Percentiles rank a stretch among this genome's conserved stretches.
These are phyloP conservation scores for Phaeomoniella chlamydospora DNA, from an alignment of 2,329 filamentous ascomycete species.

Conservation along the genomic window DNA sequence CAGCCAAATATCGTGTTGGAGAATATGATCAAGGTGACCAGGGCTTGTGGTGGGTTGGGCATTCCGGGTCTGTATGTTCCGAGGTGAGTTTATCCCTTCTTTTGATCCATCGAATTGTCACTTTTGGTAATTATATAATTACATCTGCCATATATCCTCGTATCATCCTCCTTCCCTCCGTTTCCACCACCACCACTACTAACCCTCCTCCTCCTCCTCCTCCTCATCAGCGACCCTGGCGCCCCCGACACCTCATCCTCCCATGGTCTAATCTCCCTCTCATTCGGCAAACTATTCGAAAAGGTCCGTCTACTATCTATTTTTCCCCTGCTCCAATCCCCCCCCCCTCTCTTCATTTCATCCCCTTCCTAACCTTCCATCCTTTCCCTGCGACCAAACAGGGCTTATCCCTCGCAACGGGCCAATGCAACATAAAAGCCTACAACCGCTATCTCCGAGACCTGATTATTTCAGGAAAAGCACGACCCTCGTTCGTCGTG, in stretches of 20 bases:
- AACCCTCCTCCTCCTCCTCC: too few relatives aligned
- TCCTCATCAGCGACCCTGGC: constrained; percentile 48
- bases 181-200: too few relatives aligned
- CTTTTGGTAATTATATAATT: too few relatives aligned
- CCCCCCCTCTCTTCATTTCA: not conserved
- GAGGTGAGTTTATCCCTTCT: constrained; percentile 7
- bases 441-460: constrained; percentile 54
- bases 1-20: constrained; percentile 49
- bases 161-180: too few relatives aligned
- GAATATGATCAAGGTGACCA: constrained; percentile 48
- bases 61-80: constrained; percentile 46
- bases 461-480: constrained; percentile 48
- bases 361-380: constrained; percentile 1
- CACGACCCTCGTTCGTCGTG: constrained; percentile 53
- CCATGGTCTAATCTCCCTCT: constrained; percentile 50
- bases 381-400: constrained; percentile 11
- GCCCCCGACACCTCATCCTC: constrained; percentile 45
- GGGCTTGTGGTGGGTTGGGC: constrained; percentile 46
- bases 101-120: too few relatives aligned
- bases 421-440: constrained; percentile 54
- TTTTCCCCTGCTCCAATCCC: too few relatives aligned
- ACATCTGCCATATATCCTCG: too few relatives aligned
- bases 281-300: constrained; percentile 55
- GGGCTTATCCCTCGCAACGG: constrained; percentile 45
- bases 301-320: constrained; percentile 43